Percentiles rank a stretch among this genome's conserved stretches.
These are phyloP conservation scores for Scytalidium lignicola DNA, from an alignment of 2,329 filamentous ascomycete genomes.

Conservation along the genomic window DNA sequence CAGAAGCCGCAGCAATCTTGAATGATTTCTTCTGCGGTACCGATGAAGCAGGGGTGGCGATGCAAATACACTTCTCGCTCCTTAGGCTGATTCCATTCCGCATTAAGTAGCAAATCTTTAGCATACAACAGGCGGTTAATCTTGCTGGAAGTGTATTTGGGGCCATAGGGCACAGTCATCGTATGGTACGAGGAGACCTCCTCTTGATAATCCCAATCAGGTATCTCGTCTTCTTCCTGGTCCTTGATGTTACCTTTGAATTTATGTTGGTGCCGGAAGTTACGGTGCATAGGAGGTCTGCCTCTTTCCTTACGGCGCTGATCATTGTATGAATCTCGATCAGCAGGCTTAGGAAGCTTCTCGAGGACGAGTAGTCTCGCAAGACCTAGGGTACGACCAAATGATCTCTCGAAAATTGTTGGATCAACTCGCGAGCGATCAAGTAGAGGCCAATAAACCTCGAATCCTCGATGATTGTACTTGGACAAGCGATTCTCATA, in stretches of 20 bases:
- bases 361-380: conserved; percentile 77
- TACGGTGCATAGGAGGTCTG: conserved; percentile 50
- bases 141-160: conserved; percentile 56
- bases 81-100: conserved; percentile 77
- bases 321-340: conserved; percentile 65
- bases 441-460: conserved; percentile 72
- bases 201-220: conserved; percentile 74
- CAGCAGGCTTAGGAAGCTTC: conserved; percentile 62
- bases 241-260: conserved; percentile 71
- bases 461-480: conserved; percentile 79
- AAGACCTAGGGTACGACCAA: conserved; percentile 68
- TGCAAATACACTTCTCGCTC: conserved; percentile 74
- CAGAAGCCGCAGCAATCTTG: conserved; percentile 79
- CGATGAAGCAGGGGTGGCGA: conserved; percentile 82
- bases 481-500: conserved; percentile 86
- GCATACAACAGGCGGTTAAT: conserved; percentile 81
- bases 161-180: conserved; percentile 66
- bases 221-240: conserved; percentile 70
- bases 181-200: conserved; percentile 78
- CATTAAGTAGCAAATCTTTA: conserved; percentile 75
- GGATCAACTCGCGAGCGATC: conserved; percentile 75
- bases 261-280: conserved; percentile 32
- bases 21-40: conserved; percentile 67
- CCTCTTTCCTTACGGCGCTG: conserved; percentile 69
- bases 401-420: conserved; percentile 81